Evolutionary conservation across 169 alveolate species (phyloP).

Genomic region (Eimeria praecox): DNA sequence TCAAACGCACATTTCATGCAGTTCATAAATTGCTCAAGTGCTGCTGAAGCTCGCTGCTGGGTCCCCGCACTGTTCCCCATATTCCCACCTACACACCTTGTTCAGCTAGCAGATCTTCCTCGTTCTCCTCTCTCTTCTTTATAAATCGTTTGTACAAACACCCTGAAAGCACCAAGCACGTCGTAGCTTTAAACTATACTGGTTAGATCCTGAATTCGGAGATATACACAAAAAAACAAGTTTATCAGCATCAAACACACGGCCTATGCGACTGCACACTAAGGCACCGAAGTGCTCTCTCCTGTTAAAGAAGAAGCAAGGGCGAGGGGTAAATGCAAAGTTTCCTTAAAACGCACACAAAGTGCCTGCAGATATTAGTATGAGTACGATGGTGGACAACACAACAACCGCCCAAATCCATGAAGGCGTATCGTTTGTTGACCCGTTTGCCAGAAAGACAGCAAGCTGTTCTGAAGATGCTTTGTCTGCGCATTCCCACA

Average conservation of each 20-base stretch:
- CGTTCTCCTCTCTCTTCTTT: conserved; percentile 9
- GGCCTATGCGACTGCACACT: neutral
- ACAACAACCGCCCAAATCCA: conserved; percentile 78
- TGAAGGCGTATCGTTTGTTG: conserved; percentile 62
- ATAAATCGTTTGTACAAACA: conserved; percentile 48
- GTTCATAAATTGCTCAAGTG: neutral
- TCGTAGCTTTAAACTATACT: neutral
- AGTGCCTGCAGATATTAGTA: conserved; percentile 46
- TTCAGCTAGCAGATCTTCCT: conserved; percentile 32
- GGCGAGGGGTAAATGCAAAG: neutral
- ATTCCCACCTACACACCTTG: neutral
- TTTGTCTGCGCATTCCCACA: conserved; percentile 53
- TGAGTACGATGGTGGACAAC: conserved; percentile 39
- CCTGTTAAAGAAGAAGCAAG: neutral
- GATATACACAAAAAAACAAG: neutral
- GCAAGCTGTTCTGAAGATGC: conserved; percentile 41
- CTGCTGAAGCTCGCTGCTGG: neutral
- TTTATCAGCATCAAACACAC: neutral
- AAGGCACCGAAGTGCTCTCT: neutral
- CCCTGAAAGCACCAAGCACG: conserved; percentile 35
- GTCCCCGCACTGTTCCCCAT: neutral
- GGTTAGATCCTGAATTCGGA: neutral
- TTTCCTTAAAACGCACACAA: conserved; percentile 31
- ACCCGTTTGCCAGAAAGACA: conserved; percentile 62
- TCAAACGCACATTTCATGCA: neutral